phyloP scores from a whole-genome alignment of 305 asterid species.

The Solanum hybrid region DNA sequence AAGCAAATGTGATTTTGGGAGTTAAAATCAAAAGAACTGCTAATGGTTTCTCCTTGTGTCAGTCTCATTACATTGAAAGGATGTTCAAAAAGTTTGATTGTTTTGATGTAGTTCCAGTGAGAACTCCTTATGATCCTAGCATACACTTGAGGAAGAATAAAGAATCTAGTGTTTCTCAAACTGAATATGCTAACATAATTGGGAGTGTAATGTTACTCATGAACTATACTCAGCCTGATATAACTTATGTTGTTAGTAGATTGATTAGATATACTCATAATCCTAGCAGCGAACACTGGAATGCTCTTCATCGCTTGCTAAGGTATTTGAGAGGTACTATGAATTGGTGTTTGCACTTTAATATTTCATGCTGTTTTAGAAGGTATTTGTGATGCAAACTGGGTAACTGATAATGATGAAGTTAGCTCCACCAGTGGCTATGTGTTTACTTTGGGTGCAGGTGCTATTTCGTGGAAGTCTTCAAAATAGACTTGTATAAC shows the following conservation, averaged over 20 bases:
- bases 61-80: neutral
- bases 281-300: neutral
- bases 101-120: neutral
- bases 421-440: neutral
- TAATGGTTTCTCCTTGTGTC: neutral
- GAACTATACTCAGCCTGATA: neutral
- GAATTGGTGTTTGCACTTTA: neutral
- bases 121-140: neutral
- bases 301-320: neutral
- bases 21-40: neutral
- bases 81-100: neutral
- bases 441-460: neutral
- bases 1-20: neutral
- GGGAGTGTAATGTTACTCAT: neutral
- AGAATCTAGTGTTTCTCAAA: neutral
- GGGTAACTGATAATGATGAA: neutral
- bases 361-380: neutral
- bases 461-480: neutral
- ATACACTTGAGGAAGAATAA: neutral
- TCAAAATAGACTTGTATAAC: neutral
- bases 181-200: neutral
- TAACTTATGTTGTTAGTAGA: neutral
- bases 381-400: neutral
- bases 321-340: neutral
- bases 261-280: neutral